These are phyloP conservation scores for Casuarina glauca DNA, from an alignment of 306 rosid genomes.

Conservation along the genomic window DNA sequence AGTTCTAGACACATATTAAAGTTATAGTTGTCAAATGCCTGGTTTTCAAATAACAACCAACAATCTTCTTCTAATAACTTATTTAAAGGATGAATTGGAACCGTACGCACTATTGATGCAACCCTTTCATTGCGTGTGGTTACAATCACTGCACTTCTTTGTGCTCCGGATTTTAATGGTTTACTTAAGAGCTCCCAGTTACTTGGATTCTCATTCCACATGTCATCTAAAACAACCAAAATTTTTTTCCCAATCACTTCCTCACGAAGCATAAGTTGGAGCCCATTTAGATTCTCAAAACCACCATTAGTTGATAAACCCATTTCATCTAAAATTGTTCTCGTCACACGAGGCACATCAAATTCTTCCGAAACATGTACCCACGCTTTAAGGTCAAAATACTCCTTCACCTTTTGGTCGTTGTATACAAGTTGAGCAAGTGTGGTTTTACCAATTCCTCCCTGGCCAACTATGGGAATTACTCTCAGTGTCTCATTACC, in stretches of 20 bases:
- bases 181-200: slow-evolving; percentile 3
- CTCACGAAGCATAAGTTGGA: background rate
- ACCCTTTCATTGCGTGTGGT: no score
- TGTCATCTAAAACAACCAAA: background rate
- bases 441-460: background rate
- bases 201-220: slow-evolving; percentile 24
- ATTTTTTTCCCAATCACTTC: background rate
- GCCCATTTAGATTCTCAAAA: background rate
- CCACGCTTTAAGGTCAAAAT: background rate
- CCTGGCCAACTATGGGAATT: background rate
- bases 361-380: no score
- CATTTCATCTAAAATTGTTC: background rate
- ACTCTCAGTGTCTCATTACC: background rate
- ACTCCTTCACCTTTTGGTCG: background rate
- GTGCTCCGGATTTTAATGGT: no score
- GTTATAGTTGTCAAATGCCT: no score
- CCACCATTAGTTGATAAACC: no score
- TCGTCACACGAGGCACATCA: background rate
- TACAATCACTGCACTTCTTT: no score
- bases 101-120: no score
- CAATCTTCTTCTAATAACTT: no score
- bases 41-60: no score
- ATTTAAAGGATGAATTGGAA: no score
- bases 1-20: no score
- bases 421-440: background rate